Evolutionary conservation across 352 stramenopile species (phyloP).

Genomic region (Pythium plurisporium): DNA sequence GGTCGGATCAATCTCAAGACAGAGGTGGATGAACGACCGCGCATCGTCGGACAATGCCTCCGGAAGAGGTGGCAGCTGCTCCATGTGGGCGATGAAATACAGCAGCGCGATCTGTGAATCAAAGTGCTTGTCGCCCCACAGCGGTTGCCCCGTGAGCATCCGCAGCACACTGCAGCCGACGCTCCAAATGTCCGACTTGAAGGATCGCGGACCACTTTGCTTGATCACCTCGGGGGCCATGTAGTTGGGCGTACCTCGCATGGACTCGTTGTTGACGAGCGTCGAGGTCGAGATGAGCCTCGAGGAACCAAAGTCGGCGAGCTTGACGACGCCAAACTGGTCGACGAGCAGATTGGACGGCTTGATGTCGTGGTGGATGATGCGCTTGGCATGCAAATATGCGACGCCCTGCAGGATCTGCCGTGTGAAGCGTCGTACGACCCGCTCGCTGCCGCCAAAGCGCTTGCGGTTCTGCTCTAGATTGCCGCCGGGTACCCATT

Average conservation of each 20-base stretch:
- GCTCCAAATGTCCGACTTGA: constrained; percentile 82
- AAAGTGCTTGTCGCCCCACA: constrained; percentile 82
- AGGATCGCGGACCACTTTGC: constrained; percentile 55
- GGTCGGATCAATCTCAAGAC: constrained; percentile 42
- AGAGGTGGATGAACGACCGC: constrained; percentile 42
- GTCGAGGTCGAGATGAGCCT: constrained; percentile 50
- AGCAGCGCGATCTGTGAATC: constrained; percentile 63
- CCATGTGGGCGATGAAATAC: constrained; percentile 56
- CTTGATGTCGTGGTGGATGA: constrained; percentile 86
- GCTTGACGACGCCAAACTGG: constrained; percentile 91
- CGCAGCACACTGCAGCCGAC: constrained; percentile 76
- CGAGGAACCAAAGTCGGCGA: constrained; percentile 93
- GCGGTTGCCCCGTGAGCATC: constrained; percentile 54
- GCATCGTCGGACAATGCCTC: constrained; percentile 35
- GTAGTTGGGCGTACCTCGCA: constrained; percentile 82
- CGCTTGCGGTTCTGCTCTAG: constrained; percentile 76
- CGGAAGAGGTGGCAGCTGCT: constrained; percentile 38
- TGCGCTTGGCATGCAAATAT: constrained; percentile 79
- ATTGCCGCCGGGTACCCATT: constrained; percentile 86
- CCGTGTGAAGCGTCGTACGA: constrained; percentile 69
- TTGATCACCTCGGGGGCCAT: constrained; percentile 90
- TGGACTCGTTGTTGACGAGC: constrained; percentile 42
- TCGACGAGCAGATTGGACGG: constrained; percentile 93
- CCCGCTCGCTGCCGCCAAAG: constrained; percentile 68
- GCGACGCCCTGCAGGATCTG: constrained; percentile 86